Evolutionary conservation across 2,329 filamentous ascomycete genomes (phyloP).

Genomic region (Fusarium napiforme): DNA sequence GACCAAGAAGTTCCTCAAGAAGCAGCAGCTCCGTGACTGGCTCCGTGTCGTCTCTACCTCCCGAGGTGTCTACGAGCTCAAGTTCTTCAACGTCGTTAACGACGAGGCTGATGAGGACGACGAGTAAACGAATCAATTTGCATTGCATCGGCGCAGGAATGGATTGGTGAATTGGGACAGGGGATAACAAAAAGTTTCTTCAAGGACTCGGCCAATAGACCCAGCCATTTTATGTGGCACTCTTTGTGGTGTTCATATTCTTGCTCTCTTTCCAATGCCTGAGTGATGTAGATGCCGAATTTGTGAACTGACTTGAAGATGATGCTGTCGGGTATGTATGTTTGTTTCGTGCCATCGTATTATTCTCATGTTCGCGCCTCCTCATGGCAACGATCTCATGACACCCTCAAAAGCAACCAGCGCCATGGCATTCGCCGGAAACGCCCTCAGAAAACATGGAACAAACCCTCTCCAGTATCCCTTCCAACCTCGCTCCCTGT

Average conservation of each 20-base stretch:
- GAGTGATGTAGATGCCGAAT: not conserved
- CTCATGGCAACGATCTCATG: slow-evolving; percentile 73
- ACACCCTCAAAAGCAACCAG: slow-evolving; percentile 93
- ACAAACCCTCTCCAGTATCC: slow-evolving; percentile 95
- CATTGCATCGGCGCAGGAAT: slow-evolving; percentile 46
- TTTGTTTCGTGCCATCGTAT: slow-evolving; percentile 2
- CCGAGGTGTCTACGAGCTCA: slow-evolving; percentile 98
- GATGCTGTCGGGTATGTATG: slow-evolving; percentile 3
- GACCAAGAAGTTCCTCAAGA: slow-evolving; percentile 99
- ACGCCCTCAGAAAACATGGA: slow-evolving; percentile 92
- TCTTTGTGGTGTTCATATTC: slow-evolving; percentile 43
- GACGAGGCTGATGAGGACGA: slow-evolving; percentile 98
- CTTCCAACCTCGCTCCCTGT: slow-evolving; percentile 76
- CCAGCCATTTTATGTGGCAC: slow-evolving; percentile 48
- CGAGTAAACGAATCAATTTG: slow-evolving; percentile 74
- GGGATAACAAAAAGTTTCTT: slow-evolving; percentile 40
- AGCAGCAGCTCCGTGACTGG: slow-evolving; percentile 99
- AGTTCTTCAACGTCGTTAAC: slow-evolving; percentile 99
- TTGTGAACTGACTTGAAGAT: not conserved
- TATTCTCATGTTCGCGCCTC: not conserved
- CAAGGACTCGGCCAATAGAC: slow-evolving; percentile 46
- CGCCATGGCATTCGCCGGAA: slow-evolving; percentile 95
- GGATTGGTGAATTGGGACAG: slow-evolving; percentile 47
- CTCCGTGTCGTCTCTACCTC: slow-evolving; percentile 97
- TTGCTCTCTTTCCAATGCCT: not conserved